Evolutionary conservation across 2,329 filamentous ascomycete species (phyloP).

Genomic region (Colletotrichum godetiae): DNA sequence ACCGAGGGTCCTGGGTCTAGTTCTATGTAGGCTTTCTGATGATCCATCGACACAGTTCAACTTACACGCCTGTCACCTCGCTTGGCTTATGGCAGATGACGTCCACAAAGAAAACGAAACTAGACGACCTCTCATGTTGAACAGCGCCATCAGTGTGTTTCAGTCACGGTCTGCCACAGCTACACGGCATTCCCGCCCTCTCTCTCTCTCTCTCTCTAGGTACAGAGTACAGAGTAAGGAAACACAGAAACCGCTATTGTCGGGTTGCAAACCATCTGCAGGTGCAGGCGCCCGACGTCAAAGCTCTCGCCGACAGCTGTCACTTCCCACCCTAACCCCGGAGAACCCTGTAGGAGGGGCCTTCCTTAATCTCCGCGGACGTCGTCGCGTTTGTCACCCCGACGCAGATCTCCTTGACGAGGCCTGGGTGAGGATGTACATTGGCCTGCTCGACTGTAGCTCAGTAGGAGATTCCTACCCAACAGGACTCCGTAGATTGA

Average conservation of each 20-base stretch:
- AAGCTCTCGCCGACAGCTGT: slow-evolving; percentile 25
- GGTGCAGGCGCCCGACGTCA: slow-evolving; percentile 29
- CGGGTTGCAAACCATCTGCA: slow-evolving; percentile 10
- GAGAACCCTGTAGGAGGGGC: slow-evolving; percentile 24
- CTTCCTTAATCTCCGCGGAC: slow-evolving; percentile 23
- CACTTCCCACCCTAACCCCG: slow-evolving; percentile 3
- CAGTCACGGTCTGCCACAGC: slow-evolving; percentile 5
- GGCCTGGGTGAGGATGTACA: neutral
- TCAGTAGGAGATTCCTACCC: neutral
- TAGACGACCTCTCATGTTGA: slow-evolving; percentile 11
- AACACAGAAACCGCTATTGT: neutral
- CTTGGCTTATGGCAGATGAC: neutral
- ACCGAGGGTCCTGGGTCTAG: neutral
- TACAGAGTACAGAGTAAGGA: neutral
- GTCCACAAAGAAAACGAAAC: neutral
- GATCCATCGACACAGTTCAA: neutral
- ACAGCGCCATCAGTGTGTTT: slow-evolving; percentile 19
- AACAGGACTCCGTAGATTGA: neutral
- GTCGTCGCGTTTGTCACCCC: neutral
- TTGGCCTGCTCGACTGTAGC: neutral
- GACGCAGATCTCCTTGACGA: neutral
- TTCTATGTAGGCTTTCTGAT: neutral
- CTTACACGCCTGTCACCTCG: slow-evolving; percentile 2
- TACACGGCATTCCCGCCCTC: slow-evolving; percentile 20
- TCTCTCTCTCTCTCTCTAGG: neutral